Percentiles rank a stretch among this genome's conserved stretches.
Evolutionary conservation across 129 eudicot genomes (phyloP).

Genomic region (Tagetes erecta): DNA sequence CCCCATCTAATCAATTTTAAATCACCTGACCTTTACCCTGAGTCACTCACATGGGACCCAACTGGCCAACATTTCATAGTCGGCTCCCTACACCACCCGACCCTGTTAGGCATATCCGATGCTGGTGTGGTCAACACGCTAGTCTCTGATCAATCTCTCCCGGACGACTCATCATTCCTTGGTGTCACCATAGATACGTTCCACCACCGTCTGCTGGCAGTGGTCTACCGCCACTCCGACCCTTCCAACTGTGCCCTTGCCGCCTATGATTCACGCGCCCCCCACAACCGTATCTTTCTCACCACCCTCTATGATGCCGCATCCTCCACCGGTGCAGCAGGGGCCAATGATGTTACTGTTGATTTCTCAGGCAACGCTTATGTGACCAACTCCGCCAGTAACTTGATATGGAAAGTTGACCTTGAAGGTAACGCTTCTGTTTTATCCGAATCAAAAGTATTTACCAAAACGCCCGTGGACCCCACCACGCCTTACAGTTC

Average conservation of each 20-base stretch:
- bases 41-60: conserved; percentile 67
- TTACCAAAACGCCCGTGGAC: conserved; percentile 36
- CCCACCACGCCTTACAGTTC: conserved; percentile 27
- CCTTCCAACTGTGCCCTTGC: conserved; percentile 63
- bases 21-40: conserved; percentile 77
- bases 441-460: conserved; percentile 52
- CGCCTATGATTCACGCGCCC: conserved; percentile 54
- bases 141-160: conserved; percentile 53
- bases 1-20: conserved; percentile 69
- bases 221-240: conserved; percentile 42
- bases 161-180: conserved; percentile 55
- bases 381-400: conserved; percentile 72
- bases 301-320: conserved; percentile 42
- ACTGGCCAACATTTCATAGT: conserved; percentile 70
- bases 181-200: conserved; percentile 63
- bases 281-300: conserved; percentile 62
- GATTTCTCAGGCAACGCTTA: conserved; percentile 67
- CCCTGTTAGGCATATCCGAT: conserved; percentile 72
- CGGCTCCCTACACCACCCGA: conserved; percentile 57
- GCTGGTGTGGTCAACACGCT: conserved; percentile 68
- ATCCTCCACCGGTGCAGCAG: conserved; percentile 29
- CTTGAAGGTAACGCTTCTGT: conserved; percentile 46
- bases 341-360: conserved; percentile 70
- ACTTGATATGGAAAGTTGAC: conserved; percentile 65
- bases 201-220: conserved; percentile 58